These are phyloP conservation scores for Colletotrichum somersetense DNA, from an alignment of 2,329 filamentous ascomycete genomes.

Conservation along the genomic window DNA sequence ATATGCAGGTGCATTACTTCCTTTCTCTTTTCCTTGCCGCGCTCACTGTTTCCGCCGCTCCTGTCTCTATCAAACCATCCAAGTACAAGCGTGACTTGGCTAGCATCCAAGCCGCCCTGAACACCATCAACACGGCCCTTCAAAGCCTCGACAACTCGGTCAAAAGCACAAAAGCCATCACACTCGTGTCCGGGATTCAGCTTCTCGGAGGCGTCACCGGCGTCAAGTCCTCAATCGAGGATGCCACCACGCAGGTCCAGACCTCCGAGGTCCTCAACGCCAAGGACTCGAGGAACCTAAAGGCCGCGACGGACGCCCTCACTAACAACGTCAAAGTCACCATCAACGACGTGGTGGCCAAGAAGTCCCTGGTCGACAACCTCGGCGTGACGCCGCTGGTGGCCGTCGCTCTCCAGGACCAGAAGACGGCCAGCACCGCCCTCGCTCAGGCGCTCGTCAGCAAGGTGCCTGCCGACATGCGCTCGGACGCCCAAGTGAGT, in stretches of 20 bases:
- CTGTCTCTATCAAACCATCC: not conserved
- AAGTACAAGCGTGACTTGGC: slow-evolving; percentile 29
- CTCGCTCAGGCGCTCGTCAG: slow-evolving; percentile 36
- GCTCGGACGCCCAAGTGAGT: slow-evolving; percentile 30
- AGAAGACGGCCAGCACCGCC: slow-evolving; percentile 29
- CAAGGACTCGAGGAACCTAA: slow-evolving; percentile 21
- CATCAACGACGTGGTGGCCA: slow-evolving; percentile 35
- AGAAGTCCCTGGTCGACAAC: slow-evolving; percentile 32
- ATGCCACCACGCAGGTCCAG: slow-evolving; percentile 32
- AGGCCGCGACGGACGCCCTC: slow-evolving; percentile 36
- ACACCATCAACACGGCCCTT: slow-evolving; percentile 35
- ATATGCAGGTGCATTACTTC: slow-evolving; percentile 32
- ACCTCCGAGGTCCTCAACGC: slow-evolving; percentile 14
- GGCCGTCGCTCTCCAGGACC: slow-evolving; percentile 37
- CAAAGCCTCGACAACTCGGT: slow-evolving; percentile 35
- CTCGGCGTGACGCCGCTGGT: slow-evolving; percentile 36
- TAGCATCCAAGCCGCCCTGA: slow-evolving; percentile 26
- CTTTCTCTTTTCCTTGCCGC: slow-evolving; percentile 13
- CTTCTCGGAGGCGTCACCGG: slow-evolving; percentile 2
- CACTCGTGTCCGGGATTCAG: slow-evolving; percentile 22
- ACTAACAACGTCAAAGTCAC: slow-evolving; percentile 39
- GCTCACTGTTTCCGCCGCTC: slow-evolving; percentile 24
- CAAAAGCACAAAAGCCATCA: slow-evolving; percentile 12
- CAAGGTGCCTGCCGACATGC: slow-evolving; percentile 27
- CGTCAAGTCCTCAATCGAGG: slow-evolving; percentile 23